phyloP scores from a whole-genome alignment of 1,139 yeast genomes.

The Geotrichum histeridarum region DNA sequence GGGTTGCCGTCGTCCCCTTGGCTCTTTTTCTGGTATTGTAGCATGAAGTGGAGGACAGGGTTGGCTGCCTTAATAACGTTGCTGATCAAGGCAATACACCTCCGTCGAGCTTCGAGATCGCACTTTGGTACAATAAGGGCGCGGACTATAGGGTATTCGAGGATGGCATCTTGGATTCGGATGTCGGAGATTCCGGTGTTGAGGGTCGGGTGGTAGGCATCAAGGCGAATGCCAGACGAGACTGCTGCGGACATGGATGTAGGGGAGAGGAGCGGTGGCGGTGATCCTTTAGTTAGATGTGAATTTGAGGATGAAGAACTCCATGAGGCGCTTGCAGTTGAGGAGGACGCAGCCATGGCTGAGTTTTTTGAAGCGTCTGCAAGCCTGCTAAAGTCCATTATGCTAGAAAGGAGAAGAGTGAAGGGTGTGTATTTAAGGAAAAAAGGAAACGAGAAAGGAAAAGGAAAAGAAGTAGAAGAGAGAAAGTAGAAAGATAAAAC shows the following conservation, averaged over 20 bases:
- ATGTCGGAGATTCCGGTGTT: conserved; percentile 34
- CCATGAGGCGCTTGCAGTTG: conserved; percentile 16
- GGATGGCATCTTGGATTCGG: conserved; percentile 32
- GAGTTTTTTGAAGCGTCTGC: neutral
- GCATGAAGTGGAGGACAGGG: conserved; percentile 28
- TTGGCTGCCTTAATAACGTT: conserved; percentile 32
- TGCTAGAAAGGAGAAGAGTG: neutral
- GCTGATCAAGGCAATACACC: conserved; percentile 30
- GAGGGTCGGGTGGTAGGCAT: conserved; percentile 31
- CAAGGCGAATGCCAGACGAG: conserved; percentile 23
- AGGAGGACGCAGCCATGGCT: neutral
- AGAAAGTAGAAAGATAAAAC: neutral
- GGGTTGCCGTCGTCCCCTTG: conserved; percentile 6
- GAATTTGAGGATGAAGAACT: conserved; percentile 1
- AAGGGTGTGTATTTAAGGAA: too few relatives aligned
- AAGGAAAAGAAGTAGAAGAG: neutral
- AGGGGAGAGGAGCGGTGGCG: conserved; percentile 9
- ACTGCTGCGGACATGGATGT: conserved; percentile 13
- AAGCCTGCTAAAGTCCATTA: neutral
- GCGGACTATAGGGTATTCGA: conserved; percentile 32
- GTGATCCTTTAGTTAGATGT: neutral
- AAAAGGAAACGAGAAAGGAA: neutral
- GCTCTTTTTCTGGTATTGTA: conserved; percentile 5
- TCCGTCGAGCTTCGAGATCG: conserved; percentile 33
- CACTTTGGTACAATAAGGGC: conserved; percentile 35